These are phyloP conservation scores for Ophiostoma sp. DNA, from an alignment of 2,329 filamentous ascomycete genomes.

Conservation along the genomic window DNA sequence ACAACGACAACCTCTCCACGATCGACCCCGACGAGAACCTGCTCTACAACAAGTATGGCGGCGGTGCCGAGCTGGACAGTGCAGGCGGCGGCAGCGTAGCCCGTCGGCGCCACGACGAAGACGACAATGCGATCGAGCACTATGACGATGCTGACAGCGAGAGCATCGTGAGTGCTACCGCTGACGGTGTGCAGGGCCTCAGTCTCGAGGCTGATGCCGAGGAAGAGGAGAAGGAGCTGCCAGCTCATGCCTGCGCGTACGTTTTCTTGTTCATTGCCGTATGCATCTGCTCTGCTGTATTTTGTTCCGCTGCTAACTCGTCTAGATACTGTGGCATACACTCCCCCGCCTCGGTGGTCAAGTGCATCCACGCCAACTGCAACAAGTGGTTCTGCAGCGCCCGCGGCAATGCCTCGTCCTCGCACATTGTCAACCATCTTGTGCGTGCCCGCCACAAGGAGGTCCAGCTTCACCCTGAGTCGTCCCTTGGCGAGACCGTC, in stretches of 20 bases:
- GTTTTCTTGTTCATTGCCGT: slow-evolving; percentile 35
- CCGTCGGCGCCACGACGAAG: slow-evolving; percentile 62
- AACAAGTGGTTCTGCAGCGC: slow-evolving; percentile 99
- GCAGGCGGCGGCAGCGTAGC: slow-evolving; percentile 34
- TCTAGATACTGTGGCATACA: slow-evolving; percentile 92
- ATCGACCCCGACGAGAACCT: slow-evolving; percentile 75
- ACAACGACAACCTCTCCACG: slow-evolving; percentile 66
- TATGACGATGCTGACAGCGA: slow-evolving; percentile 76
- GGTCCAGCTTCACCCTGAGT: slow-evolving; percentile 91
- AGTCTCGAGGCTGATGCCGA: slow-evolving; percentile 48
- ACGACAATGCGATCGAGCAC: slow-evolving; percentile 71
- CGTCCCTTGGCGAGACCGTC: slow-evolving; percentile 88
- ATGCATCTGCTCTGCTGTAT: background rate
- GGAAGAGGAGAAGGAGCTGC: slow-evolving; percentile 86
- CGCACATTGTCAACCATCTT: slow-evolving; percentile 96
- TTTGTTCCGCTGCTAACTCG: slow-evolving; percentile 24
- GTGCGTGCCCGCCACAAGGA: slow-evolving; percentile 97
- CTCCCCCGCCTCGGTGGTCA: slow-evolving; percentile 89
- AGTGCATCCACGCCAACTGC: slow-evolving; percentile 90
- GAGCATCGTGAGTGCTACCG: slow-evolving; percentile 71
- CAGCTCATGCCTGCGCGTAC: slow-evolving; percentile 92
- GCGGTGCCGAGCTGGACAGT: slow-evolving; percentile 43
- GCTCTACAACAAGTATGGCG: slow-evolving; percentile 64
- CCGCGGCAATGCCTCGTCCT: slow-evolving; percentile 90
- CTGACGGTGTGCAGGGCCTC: slow-evolving; percentile 66